These are phyloP conservation scores for Metarhizium brunneum DNA, from an alignment of 2,329 filamentous ascomycete species.

Conservation along the genomic window DNA sequence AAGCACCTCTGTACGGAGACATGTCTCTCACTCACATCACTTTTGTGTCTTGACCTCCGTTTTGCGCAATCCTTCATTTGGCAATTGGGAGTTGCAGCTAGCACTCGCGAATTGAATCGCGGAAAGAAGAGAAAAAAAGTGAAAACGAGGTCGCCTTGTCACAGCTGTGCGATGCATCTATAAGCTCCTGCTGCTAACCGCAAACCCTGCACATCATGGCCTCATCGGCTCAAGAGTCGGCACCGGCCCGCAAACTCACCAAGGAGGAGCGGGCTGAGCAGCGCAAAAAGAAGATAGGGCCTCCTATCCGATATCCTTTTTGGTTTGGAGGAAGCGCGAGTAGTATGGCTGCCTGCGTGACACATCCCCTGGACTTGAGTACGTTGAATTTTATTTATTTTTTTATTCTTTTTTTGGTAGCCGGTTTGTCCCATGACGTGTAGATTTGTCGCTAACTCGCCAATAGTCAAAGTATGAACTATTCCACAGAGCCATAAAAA, in stretches of 20 bases:
- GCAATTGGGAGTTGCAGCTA: background rate
- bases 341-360: slow-evolving; percentile 83
- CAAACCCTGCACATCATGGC: slow-evolving; percentile 11
- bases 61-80: background rate
- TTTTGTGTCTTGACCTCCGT: background rate
- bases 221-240: slow-evolving; percentile 3
- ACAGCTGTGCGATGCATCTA: slow-evolving; percentile 1
- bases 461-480: slow-evolving; percentile 8
- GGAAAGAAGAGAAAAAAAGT: background rate
- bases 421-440: no score
- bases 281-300: slow-evolving; percentile 26
- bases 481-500: background rate
- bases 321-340: slow-evolving; percentile 97
- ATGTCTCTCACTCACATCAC: background rate
- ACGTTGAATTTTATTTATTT: slow-evolving; percentile 25
- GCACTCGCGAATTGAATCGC: background rate
- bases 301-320: slow-evolving; percentile 58
- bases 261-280: slow-evolving; percentile 8
- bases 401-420: no score
- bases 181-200: background rate
- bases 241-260: slow-evolving; percentile 6
- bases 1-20: background rate
- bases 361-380: slow-evolving; percentile 89
- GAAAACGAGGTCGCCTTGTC: background rate
- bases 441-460: background rate